phyloP scores from a whole-genome alignment of 805 yeast species.

The Metschnikowia hibisci region DNA sequence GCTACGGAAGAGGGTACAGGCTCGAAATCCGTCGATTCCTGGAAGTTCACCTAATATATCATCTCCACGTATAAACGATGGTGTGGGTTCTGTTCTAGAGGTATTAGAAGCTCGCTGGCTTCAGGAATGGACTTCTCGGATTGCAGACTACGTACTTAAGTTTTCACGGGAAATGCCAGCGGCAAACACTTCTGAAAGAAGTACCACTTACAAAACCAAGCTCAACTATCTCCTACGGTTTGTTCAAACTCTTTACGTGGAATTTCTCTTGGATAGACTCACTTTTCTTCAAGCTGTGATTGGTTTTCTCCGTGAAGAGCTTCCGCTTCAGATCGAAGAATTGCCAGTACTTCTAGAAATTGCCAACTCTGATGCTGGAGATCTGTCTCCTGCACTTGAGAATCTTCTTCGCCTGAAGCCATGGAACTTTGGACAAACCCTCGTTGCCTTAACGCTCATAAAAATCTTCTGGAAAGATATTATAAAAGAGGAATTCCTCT shows the following conservation, averaged over 20 bases:
- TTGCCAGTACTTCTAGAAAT: constrained; percentile 23
- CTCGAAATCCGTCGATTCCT: constrained; percentile 13
- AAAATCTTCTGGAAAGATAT: constrained; percentile 72
- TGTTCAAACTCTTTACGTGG: constrained; percentile 62
- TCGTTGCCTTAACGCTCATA: constrained; percentile 44
- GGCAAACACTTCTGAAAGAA: constrained; percentile 24
- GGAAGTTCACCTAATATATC: background rate
- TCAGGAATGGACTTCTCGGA: constrained; percentile 87
- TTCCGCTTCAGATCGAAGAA: constrained; percentile 28
- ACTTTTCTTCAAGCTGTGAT: constrained; percentile 63
- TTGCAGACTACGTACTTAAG: constrained; percentile 55
- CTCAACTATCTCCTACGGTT: constrained; percentile 60
- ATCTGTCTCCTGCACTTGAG: constrained; percentile 15
- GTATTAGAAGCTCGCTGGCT: constrained; percentile 59
- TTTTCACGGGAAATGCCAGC: constrained; percentile 40
- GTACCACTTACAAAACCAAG: constrained; percentile 44
- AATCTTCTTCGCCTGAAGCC: constrained; percentile 8
- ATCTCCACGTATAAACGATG: background rate
- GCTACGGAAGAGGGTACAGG: constrained; percentile 29
- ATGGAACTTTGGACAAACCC: constrained; percentile 33
- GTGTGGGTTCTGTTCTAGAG: constrained; percentile 18
- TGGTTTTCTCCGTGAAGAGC: constrained; percentile 41
- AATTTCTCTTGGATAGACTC: constrained; percentile 59
- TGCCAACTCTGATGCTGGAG: constrained; percentile 19
- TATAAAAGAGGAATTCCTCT: constrained; percentile 48